phyloP scores from a whole-genome alignment of 257 asterid species.

The Ehretia macrophylla region DNA sequence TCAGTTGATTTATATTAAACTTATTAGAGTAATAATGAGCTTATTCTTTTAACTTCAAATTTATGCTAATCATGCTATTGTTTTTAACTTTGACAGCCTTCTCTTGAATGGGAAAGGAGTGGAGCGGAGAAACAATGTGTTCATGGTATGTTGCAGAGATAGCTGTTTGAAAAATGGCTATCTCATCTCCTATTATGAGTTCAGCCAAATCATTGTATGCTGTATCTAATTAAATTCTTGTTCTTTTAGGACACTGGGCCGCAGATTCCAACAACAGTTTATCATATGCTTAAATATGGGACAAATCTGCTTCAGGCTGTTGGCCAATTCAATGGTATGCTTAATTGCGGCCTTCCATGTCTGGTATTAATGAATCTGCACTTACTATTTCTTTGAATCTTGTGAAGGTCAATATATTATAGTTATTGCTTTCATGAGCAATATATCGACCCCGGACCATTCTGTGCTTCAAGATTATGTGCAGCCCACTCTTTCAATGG shows the following conservation, averaged over 20 bases:
- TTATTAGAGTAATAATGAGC: background rate
- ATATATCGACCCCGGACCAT: constrained; percentile 40
- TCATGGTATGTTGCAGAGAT: background rate
- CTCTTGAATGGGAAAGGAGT: background rate
- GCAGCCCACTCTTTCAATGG: constrained; percentile 59
- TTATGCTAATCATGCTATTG: background rate
- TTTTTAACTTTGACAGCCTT: background rate
- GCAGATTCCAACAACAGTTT: background rate
- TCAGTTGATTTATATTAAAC: too few relatives aligned
- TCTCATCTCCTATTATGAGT: background rate
- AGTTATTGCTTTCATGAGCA: constrained; percentile 65
- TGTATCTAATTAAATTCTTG: background rate
- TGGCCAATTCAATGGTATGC: constrained; percentile 80
- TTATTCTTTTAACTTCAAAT: background rate
- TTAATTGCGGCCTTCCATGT: constrained; percentile 10
- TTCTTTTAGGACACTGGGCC: constrained; percentile 3
- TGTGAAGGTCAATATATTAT: constrained; percentile 70
- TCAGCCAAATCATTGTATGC: background rate
- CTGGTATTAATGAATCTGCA: constrained; percentile 3
- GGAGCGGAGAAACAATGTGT: background rate
- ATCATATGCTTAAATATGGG: background rate
- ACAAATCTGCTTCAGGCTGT: constrained; percentile 71
- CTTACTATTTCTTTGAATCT: constrained; percentile 16
- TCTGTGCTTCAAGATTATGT: constrained; percentile 52
- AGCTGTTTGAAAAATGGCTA: background rate